Base-by-base conservation (phyloP, 106 monocot species). In the Hemerocallis citrina region DNA sequence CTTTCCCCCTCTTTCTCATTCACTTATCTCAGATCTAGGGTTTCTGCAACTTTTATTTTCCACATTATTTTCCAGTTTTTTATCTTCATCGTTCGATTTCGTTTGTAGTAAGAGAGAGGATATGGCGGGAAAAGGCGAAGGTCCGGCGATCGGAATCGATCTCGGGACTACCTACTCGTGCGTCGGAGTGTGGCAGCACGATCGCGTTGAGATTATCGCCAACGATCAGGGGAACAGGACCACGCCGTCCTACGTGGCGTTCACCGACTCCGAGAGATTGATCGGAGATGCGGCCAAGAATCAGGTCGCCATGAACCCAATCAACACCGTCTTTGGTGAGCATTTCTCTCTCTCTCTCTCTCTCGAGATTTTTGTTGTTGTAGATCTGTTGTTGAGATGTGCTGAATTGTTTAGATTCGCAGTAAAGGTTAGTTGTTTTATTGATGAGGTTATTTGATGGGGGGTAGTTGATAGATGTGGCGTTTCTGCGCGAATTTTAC, bases 111-210 rank as follows among this genome's bases (percentile, higher is more conserved):
- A 24, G 24, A 27, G 22, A 31, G 55, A 7, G 7, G 30, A 24
- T 23, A 77, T 77, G 77, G 77, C 78, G 0, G 72, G 67, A 14
- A 84, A 84, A 44, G 84, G 84, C 10, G 84, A 84, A 29, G 84
- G 84, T 6, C 84, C 84, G 57, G 75, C 78, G 41, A 84, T 84
- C 61, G 84, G 84, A 28, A 78, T 79, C 43, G 84, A 82, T 23
- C 76, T 81, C 50, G 81, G 81, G 1, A 81, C 81, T 1, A 81
- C 81, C 36, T 83, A 77, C 74, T 77, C 77, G 44, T 79, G 79
- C 55, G 79, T 79, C 13, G 79, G 79, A 3, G 79, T 79, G 1
- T 79, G 79, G 79, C 79, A 79, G 65, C 74, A 75, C 66, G 80
- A 80, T 44, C 69, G 80, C 1, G 80, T 80, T 6, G 80, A 80